Percentiles rank a stretch among this genome's conserved stretches.
phyloP scores from a whole-genome alignment of 2,329 filamentous ascomycete genomes.

The Botryotinia globosa region DNA sequence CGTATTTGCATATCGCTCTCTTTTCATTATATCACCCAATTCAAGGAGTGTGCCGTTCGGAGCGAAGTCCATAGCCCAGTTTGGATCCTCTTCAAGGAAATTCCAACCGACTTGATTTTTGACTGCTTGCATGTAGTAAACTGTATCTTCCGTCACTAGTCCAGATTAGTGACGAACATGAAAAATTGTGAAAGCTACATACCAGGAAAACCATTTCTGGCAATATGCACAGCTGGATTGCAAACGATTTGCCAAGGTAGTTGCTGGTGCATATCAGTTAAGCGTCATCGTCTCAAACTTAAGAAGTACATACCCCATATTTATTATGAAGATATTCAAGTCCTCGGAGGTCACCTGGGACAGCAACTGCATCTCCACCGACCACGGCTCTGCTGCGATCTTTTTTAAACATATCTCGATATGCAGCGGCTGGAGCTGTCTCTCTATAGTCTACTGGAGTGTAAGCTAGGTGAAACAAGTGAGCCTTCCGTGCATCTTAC shows the following conservation, averaged over 20 bases:
- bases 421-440: slow-evolving; percentile 76
- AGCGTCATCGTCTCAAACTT: not conserved
- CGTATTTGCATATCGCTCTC: slow-evolving; percentile 64
- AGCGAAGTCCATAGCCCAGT: slow-evolving; percentile 68
- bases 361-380: slow-evolving; percentile 69
- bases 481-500: slow-evolving; percentile 21
- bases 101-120: slow-evolving; percentile 47
- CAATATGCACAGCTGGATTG: slow-evolving; percentile 69
- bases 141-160: slow-evolving; percentile 66
- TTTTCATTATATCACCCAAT: slow-evolving; percentile 61
- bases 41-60: slow-evolving; percentile 59
- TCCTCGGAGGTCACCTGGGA: slow-evolving; percentile 75
- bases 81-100: slow-evolving; percentile 59
- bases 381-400: slow-evolving; percentile 64
- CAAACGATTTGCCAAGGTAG: slow-evolving; percentile 71
- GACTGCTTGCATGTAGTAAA: slow-evolving; percentile 66
- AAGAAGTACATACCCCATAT: slow-evolving; percentile 54
- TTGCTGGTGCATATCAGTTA: slow-evolving; percentile 36
- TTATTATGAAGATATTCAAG: slow-evolving; percentile 73
- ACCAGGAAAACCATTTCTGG: slow-evolving; percentile 65
- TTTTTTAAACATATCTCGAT: slow-evolving; percentile 79
- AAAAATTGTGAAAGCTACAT: slow-evolving; percentile 14
- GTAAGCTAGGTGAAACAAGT: not conserved
- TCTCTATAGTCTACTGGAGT: slow-evolving; percentile 71
- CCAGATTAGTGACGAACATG: slow-evolving; percentile 19